Conservation (phyloP, 2,329 filamentous ascomycete species). For the Diaporthe sp. region DNA sequence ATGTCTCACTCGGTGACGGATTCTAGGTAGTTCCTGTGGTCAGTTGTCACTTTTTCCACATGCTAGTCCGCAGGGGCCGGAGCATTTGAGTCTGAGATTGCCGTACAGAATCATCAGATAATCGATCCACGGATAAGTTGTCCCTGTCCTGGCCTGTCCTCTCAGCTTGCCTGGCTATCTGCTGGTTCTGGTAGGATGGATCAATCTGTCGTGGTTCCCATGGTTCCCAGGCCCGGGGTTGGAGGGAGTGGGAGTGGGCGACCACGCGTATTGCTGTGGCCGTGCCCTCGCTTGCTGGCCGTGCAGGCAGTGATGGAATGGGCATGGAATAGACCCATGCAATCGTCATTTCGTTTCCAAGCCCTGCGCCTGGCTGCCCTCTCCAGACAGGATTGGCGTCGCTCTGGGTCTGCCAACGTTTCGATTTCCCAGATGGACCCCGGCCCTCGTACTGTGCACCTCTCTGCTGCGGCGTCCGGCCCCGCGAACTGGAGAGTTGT, state of each 20-base stretch:
- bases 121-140: background rate
- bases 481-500: slow-evolving; percentile 4
- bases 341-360: slow-evolving; percentile 36
- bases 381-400: slow-evolving; percentile 31
- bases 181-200: slow-evolving; percentile 2
- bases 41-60: slow-evolving; percentile 21
- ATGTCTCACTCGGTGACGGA: slow-evolving; percentile 19
- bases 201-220: background rate
- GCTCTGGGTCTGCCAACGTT: slow-evolving; percentile 25
- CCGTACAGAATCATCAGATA: slow-evolving; percentile 5
- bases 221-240: background rate
- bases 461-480: background rate
- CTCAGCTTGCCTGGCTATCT: background rate
- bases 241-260: background rate
- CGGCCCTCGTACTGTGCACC: background rate
- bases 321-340: slow-evolving; percentile 22
- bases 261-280: slow-evolving; percentile 24
- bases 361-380: slow-evolving; percentile 24
- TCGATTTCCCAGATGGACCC: slow-evolving; percentile 14
- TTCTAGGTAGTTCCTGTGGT: background rate
- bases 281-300: slow-evolving; percentile 27
- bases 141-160: background rate
- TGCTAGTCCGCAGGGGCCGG: background rate
- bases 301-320: slow-evolving; percentile 34
- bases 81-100: slow-evolving; percentile 8